Percentiles rank a stretch among this genome's conserved stretches.
Conservation (phyloP, 1,139 yeast genomes). For the Debaryomyces fabryi region DNA sequence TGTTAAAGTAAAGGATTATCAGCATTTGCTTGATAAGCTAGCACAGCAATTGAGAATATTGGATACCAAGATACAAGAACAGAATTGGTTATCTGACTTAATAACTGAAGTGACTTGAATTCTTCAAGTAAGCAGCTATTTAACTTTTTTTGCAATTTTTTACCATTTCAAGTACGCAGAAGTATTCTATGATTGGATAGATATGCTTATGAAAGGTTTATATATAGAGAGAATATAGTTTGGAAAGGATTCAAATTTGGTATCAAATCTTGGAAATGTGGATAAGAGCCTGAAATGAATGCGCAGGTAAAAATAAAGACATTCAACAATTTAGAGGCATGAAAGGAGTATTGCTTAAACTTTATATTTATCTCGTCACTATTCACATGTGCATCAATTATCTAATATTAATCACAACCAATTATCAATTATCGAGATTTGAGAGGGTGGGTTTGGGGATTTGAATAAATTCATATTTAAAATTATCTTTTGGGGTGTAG, state of each 20-base stretch:
- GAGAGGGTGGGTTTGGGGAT: conserved; percentile 3
- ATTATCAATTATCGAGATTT: neutral
- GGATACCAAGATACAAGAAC: conserved; percentile 20
- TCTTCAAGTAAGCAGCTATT: neutral
- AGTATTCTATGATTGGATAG: too few relatives aligned
- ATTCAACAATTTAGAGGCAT: neutral
- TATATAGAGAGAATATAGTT: neutral
- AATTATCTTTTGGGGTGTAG: neutral
- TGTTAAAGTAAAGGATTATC: conserved; percentile 11
- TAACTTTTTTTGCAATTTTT: neutral
- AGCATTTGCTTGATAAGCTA: conserved; percentile 13
- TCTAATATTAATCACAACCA: neutral
- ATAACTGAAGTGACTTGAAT: neutral
- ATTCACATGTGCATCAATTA: neutral
- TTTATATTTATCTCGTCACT: neutral
- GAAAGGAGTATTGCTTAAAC: neutral
- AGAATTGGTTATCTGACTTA: conserved; percentile 16
- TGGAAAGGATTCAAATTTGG: neutral
- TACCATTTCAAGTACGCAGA: too few relatives aligned
- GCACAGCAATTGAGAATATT: conserved; percentile 13
- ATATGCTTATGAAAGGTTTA: too few relatives aligned
- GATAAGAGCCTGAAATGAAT: conserved; percentile 5
- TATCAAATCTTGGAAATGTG: conserved; percentile 1
- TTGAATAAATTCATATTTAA: neutral
- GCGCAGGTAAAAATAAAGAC: conserved; percentile 7